Conservation (phyloP, 2,329 filamentous ascomycete species). For the Passalora sequoiae region DNA sequence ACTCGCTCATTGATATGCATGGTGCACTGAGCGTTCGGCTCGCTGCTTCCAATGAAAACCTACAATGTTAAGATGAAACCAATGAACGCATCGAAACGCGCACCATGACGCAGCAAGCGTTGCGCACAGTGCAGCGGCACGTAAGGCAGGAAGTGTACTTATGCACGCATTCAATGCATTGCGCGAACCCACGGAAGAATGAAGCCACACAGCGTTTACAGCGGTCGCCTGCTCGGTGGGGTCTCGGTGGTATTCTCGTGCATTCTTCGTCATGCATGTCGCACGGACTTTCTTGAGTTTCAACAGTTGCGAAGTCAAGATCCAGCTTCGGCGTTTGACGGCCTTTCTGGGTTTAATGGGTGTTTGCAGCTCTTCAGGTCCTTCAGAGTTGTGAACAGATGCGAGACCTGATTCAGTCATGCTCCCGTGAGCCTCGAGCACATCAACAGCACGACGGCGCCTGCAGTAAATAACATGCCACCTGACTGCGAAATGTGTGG, state of each 20-base stretch:
- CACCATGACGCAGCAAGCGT: slow-evolving; percentile 6
- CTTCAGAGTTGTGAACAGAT: too few species aligned
- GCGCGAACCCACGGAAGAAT: slow-evolving; percentile 9
- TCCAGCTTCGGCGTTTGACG: not conserved
- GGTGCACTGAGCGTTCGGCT: not conserved
- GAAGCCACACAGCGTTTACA: slow-evolving; percentile 9
- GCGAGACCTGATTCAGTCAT: too few species aligned
- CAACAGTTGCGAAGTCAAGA: not conserved
- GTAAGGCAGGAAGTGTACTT: not conserved
- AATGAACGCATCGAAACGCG: not conserved
- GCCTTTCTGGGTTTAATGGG: not conserved
- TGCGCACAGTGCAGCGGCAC: not conserved
- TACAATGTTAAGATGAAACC: not conserved
- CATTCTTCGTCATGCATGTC: slow-evolving; percentile 11
- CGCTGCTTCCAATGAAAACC: slow-evolving; percentile 1
- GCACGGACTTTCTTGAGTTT: not conserved
- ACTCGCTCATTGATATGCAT: not conserved
- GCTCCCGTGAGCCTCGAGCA: too few species aligned
- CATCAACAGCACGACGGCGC: too few species aligned
- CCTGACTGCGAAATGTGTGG: too few species aligned
- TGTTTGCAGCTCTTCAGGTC: too few species aligned
- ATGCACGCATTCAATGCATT: slow-evolving; percentile 10
- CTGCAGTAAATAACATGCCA: too few species aligned
- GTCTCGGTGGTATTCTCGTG: slow-evolving; percentile 16
- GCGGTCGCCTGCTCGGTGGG: slow-evolving; percentile 19